A percentile compares a stretch with the other conserved stretches of the same genome.
phyloP scores from a whole-genome alignment of 352 stramenopile genomes.

The Pythium biforme region DNA sequence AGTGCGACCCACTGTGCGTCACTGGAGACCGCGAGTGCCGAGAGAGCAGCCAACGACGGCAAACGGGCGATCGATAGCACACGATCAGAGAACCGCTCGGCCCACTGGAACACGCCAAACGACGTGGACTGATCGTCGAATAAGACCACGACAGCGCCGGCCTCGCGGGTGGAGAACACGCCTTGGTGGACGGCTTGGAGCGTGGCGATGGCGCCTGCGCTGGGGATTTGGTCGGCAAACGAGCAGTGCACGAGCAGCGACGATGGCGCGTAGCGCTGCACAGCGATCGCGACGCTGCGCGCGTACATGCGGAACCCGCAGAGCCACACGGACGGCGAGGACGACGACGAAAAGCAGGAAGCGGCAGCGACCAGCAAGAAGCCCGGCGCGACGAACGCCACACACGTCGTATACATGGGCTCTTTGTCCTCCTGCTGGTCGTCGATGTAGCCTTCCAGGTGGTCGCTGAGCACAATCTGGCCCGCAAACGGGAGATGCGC shows the following conservation, averaged over 20 bases:
- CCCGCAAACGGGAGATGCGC: conserved; percentile 33
- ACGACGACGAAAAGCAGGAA: not conserved
- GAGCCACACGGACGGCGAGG: conserved; percentile 25
- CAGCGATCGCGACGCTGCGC: not conserved
- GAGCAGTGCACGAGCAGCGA: conserved; percentile 43
- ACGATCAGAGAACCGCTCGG: conserved; percentile 55
- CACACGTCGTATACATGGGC: conserved; percentile 32
- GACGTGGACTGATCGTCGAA: conserved; percentile 17
- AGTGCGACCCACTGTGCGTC: conserved; percentile 39
- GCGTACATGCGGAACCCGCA: conserved; percentile 55
- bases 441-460: conserved; percentile 9
- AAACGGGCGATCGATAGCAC: conserved; percentile 38
- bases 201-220: not conserved
- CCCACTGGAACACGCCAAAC: conserved; percentile 46
- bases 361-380: conserved; percentile 43
- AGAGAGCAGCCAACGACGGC: conserved; percentile 21
- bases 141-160: conserved; percentile 38
- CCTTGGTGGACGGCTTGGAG: not conserved
- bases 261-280: conserved; percentile 1
- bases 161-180: conserved; percentile 3
- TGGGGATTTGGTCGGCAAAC: conserved; percentile 30
- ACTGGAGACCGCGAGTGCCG: conserved; percentile 23
- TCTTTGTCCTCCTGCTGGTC: not conserved
- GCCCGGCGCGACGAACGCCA: conserved; percentile 38
- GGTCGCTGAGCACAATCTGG: conserved; percentile 42